phyloP scores from a whole-genome alignment of 2,329 filamentous ascomycete genomes.

The Emmonsiellopsis sp. region DNA sequence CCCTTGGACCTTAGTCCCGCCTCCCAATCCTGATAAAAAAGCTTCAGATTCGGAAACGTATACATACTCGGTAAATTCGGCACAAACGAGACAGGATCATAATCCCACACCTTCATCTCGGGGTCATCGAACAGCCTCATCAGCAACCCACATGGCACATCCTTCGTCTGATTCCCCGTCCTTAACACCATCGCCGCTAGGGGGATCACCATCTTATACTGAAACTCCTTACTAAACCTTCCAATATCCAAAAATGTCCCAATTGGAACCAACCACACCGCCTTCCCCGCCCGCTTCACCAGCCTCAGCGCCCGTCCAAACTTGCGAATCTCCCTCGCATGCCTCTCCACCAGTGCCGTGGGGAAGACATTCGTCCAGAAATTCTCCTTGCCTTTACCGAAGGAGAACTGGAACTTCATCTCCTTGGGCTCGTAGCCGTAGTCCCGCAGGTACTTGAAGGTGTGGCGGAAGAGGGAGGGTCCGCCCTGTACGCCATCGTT shows the following conservation, averaged over 20 bases:
- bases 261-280: conserved; percentile 51
- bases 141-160: conserved; percentile 61
- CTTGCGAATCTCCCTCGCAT: conserved; percentile 46
- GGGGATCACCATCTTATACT: conserved; percentile 61
- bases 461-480: conserved; percentile 53
- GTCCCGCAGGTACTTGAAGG: conserved; percentile 51
- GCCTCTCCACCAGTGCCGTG: conserved; percentile 46
- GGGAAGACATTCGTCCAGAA: conserved; percentile 58
- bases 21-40: conserved; percentile 50
- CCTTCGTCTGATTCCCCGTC: conserved; percentile 64
- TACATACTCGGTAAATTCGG: conserved; percentile 49
- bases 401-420: conserved; percentile 51
- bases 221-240: conserved; percentile 60
- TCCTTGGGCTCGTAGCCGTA: conserved; percentile 50
- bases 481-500: conserved; percentile 57
- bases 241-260: conserved; percentile 59
- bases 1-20: conserved; percentile 43
- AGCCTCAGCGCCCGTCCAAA: conserved; percentile 48
- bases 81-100: conserved; percentile 46
- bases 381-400: conserved; percentile 47
- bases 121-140: conserved; percentile 52
- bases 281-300: conserved; percentile 46
- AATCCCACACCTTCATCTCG: conserved; percentile 53
- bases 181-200: conserved; percentile 66
- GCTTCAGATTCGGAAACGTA: conserved; percentile 51